Evolutionary conservation across 805 yeast species (phyloP), one percentile per base, ranked within the genome.

Genomic region (Groenewaldozyma salmanticensis): DNA sequence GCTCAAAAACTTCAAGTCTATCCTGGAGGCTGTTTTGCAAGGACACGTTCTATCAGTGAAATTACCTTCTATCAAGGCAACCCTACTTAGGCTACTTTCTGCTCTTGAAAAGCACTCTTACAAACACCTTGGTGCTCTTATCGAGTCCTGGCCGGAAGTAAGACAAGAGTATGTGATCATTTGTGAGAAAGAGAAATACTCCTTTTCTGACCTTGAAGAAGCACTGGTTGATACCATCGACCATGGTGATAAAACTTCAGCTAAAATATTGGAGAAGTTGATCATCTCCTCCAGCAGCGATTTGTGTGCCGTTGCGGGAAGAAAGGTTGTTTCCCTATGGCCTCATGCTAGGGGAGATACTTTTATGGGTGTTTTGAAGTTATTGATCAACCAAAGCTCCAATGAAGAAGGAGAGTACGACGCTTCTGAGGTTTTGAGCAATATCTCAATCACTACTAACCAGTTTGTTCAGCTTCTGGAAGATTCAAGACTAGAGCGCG

Each of bases 221-320:
- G 65, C 70, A 4, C 56, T 86, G 9, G 68, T 81, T 17, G 65
- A 70, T n/a, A 59, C 81, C 40, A 72, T 86, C 13, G 71, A 81
- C 4, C 64, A 71, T 6, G 76, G 71, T 46, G 94, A 83, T 43
- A 74, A 75, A 52, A 67, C 62, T 42, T 85, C 79, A 38, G 68
- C 81, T 38, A 72, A 71, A 20, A 83, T 87, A 61, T 52, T 85
- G 24, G 69, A 76, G 38, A 58, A 61, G 11, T 71, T 75, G 13
- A 65, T 85, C 46, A 65, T 67, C 38, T 66, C 74, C 3, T 39
- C 47, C 22, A 39, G 39, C 9, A 19, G 39, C 7, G 49, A 48
- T 3, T 43, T 59, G 6, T 45, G 75, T 16, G 71, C 62, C 32
- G 55, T 67, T 2, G 77, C 80, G 2, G 68, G 75, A 33, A 51